Evolutionary conservation across 768 basidiomycete genomes (phyloP).

Genomic region (Rhodotorula paludigena): DNA sequence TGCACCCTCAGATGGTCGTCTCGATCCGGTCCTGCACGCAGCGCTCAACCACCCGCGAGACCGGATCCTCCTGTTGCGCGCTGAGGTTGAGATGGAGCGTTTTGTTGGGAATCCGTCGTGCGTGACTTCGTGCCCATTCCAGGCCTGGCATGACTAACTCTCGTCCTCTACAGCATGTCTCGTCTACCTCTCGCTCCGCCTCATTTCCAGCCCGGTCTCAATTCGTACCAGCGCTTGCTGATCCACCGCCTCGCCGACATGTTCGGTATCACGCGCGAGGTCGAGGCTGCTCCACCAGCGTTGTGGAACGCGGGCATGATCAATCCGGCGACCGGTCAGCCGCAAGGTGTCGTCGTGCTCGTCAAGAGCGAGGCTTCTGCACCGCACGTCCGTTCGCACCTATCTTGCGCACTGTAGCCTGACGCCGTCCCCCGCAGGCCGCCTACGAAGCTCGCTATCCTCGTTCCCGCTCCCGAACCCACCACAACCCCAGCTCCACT

Average conservation of each 20-base stretch:
- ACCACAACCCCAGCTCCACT: neutral
- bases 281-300: conserved; percentile 25
- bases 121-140: neutral
- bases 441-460: conserved; percentile 4
- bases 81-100: conserved; percentile 36
- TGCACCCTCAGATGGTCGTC: neutral
- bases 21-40: conserved; percentile 18
- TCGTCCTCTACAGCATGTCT: neutral
- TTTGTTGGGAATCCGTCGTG: conserved; percentile 25
- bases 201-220: conserved; percentile 35
- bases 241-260: conserved; percentile 41
- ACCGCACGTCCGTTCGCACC: neutral
- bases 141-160: neutral
- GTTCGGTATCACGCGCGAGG: conserved; percentile 40
- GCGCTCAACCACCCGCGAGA: conserved; percentile 28
- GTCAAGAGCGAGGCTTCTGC: conserved; percentile 26
- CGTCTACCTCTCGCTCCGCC: conserved; percentile 36
- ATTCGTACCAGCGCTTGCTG: conserved; percentile 42
- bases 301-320: conserved; percentile 18
- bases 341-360: conserved; percentile 33
- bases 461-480: conserved; percentile 14
- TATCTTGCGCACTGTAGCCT: too few relatives aligned
- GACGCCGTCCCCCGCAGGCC: conserved; percentile 5
- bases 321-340: conserved; percentile 26
- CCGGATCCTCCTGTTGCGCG: conserved; percentile 28